These are phyloP conservation scores for Dalbergia cochinchinensis DNA, from an alignment of 306 rosid species.

Conservation along the genomic window DNA sequence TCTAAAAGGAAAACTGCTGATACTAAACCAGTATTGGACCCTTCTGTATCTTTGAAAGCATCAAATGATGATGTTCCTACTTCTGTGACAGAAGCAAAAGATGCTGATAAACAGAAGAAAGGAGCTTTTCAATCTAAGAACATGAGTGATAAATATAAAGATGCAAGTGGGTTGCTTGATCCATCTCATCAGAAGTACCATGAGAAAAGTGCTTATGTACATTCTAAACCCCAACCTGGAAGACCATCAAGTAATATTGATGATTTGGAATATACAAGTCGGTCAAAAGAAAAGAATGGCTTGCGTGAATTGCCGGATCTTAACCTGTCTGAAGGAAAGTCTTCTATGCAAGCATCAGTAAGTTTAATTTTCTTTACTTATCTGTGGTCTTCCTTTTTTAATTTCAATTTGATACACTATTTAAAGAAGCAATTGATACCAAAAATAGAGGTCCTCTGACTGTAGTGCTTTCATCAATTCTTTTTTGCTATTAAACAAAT, in stretches of 20 bases:
- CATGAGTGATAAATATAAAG: slow-evolving; percentile 64
- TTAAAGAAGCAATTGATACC: slow-evolving; percentile 18
- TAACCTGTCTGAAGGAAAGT: slow-evolving; percentile 66
- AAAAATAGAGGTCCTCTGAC: slow-evolving; percentile 16
- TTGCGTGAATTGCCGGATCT: slow-evolving; percentile 70
- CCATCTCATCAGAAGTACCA: slow-evolving; percentile 61
- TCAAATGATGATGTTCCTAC: slow-evolving; percentile 65
- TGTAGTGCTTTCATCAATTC: slow-evolving; percentile 33
- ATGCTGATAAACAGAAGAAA: slow-evolving; percentile 70
- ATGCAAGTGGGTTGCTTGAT: slow-evolving; percentile 64
- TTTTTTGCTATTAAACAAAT: slow-evolving; percentile 22
- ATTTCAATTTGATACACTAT: slow-evolving; percentile 27
- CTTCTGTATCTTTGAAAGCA: slow-evolving; percentile 64
- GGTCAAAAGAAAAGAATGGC: slow-evolving; percentile 74
- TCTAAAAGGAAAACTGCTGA: slow-evolving; percentile 73
- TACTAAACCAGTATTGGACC: slow-evolving; percentile 59
- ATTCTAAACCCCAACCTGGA: slow-evolving; percentile 75
- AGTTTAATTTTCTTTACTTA: slow-evolving; percentile 52
- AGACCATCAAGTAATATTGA: slow-evolving; percentile 55
- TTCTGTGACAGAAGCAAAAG: slow-evolving; percentile 62
- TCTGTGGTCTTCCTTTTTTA: slow-evolving; percentile 6
- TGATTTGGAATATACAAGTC: slow-evolving; percentile 60
- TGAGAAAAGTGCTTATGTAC: slow-evolving; percentile 70
- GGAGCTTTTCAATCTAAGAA: slow-evolving; percentile 69
- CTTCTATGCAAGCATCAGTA: slow-evolving; percentile 62